These are phyloP conservation scores for Nakazawaea anatomiae DNA, from an alignment of 805 yeast genomes.

Conservation along the genomic window DNA sequence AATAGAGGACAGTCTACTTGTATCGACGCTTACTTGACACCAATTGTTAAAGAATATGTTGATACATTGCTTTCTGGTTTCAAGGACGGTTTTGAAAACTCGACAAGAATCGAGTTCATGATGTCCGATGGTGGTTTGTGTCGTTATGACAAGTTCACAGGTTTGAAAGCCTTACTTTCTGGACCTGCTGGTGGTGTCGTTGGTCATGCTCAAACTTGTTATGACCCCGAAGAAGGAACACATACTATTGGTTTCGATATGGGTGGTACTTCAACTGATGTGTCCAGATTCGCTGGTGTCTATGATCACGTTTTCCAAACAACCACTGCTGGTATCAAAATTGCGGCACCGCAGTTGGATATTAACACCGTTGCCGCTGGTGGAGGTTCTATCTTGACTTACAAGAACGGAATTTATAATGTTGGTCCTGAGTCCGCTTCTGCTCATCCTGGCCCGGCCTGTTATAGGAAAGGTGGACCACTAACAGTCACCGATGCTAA, in stretches of 20 bases:
- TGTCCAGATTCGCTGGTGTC: constrained; percentile 26
- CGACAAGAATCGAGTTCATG: constrained; percentile 44
- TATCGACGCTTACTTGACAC: constrained; percentile 37
- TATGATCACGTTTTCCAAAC: constrained; percentile 25
- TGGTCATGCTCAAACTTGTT: constrained; percentile 50
- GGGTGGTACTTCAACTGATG: constrained; percentile 35
- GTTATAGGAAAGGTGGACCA: constrained; percentile 43
- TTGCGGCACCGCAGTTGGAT: constrained; percentile 29
- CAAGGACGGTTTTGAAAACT: constrained; percentile 22
- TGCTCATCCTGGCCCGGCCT: constrained; percentile 44
- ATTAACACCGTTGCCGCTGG: constrained; percentile 28
- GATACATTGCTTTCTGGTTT: constrained; percentile 29
- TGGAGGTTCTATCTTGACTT: constrained; percentile 22
- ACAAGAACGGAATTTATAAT: constrained; percentile 29
- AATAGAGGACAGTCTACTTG: constrained; percentile 36
- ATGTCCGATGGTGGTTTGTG: constrained; percentile 55
- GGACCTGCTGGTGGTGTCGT: constrained; percentile 65
- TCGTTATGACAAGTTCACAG: constrained; percentile 46
- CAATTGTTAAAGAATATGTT: constrained; percentile 34
- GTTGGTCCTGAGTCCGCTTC: constrained; percentile 45
- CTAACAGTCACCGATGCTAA: constrained; percentile 43
- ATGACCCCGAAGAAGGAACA: constrained; percentile 23
- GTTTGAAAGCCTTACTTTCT: constrained; percentile 45
- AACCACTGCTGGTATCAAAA: constrained; percentile 26
- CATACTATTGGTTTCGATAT: constrained; percentile 29